phyloP scores from a whole-genome alignment of 768 basidiomycete genomes.

The Kwoniella newhampshirensis region DNA sequence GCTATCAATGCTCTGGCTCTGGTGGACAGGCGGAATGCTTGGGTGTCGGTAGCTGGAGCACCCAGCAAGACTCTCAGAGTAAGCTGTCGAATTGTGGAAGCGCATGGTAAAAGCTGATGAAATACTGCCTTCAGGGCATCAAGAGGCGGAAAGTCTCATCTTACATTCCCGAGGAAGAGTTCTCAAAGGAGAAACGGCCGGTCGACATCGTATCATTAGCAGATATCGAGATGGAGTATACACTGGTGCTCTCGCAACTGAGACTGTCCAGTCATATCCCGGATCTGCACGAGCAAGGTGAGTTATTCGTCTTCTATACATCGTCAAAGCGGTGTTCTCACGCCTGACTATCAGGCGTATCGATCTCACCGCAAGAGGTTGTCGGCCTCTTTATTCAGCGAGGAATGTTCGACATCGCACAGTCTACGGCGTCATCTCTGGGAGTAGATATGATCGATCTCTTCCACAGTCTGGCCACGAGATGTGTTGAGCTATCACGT shows the following conservation, averaged over 20 bases:
- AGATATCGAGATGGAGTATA: conserved; percentile 61
- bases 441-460: conserved; percentile 83
- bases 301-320: conserved; percentile 33
- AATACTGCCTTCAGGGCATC: conserved; percentile 57
- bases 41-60: conserved; percentile 67
- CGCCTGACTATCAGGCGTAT: conserved; percentile 13
- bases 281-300: conserved; percentile 62
- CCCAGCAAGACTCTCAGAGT: conserved; percentile 23
- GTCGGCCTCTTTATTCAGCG: conserved; percentile 75
- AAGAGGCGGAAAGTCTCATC: conserved; percentile 72
- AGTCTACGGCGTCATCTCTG: conserved; percentile 71
- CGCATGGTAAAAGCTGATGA: not conserved
- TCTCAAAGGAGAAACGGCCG: conserved; percentile 63
- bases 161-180: conserved; percentile 75
- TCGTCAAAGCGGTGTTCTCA: not conserved
- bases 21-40: conserved; percentile 75
- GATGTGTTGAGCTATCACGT: conserved; percentile 71
- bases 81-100: conserved; percentile 12
- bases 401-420: conserved; percentile 75
- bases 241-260: conserved; percentile 72
- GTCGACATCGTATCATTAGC: conserved; percentile 74
- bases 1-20: conserved; percentile 86
- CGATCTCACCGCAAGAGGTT: conserved; percentile 59
- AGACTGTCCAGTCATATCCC: conserved; percentile 71
- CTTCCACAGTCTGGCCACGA: conserved; percentile 71